Evolutionary conservation across 176 grass and related monocot genomes (phyloP), one percentile per base, ranked within the genome.

Genomic region (Cenchrus americanus): DNA sequence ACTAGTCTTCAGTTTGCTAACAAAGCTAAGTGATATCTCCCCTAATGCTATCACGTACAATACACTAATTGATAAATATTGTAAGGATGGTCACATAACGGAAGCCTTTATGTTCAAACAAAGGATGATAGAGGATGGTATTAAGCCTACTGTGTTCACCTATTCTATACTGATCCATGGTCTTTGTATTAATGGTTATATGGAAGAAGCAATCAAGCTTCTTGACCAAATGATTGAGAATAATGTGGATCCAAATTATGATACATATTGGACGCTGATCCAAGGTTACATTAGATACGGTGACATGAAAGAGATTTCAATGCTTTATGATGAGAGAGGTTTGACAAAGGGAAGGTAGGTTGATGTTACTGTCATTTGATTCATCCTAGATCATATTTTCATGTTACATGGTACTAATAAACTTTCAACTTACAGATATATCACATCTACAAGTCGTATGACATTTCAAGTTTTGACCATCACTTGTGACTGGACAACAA

Each of bases 211-310:
- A 85, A 90, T 93, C 79, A 94, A 92, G 30, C 81, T 98, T 78
- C 77, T 98, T 79, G 91, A 93, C 74, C 93, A 98, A 93, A 95
- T 98, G 96, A 92, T 98, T 78, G 88, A 93, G 80, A 90, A 90
- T 77, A 88, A 86, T 73, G 83, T 98, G 4, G 85, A 95, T 84
- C 96, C 96, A 46, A 92, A 95, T 90, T 95, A 93, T 89, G 69
- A 93, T 67, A 98, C 93, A 85, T 98, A 95, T 79, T 87, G 87
- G 83, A 92, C 89, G 61, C 78, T 98, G 72, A 82, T 98, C 81
- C 90, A 90, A 71, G 91, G 91, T 90, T 95, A 93, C 27, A 80
- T 98, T 80, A 93, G 65, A 86, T 77, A 62, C 75, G 91, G 91
- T 79, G 88, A 98, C 58, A 90, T 92, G 87, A 82, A 90, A 61